Conservation (phyloP, 495 filamentous ascomycete genomes). For the Penicillium dipodomyicola region DNA sequence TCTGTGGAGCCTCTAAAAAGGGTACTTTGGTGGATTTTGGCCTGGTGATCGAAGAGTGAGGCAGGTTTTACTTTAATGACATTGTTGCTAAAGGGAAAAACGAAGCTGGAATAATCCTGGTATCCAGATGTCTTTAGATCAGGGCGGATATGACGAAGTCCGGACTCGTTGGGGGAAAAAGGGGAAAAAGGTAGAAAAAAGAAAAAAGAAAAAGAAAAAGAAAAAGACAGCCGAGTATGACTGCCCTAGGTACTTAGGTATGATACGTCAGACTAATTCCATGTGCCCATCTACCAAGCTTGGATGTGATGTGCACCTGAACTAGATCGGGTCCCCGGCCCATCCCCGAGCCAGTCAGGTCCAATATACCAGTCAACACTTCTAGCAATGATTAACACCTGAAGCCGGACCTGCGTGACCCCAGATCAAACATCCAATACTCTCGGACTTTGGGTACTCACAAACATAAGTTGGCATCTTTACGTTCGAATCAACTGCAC, state of each 20-base stretch:
- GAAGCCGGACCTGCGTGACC: slow-evolving; percentile 8
- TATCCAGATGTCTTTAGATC: background rate
- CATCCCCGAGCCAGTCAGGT: slow-evolving; percentile 23
- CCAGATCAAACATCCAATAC: slow-evolving; percentile 12
- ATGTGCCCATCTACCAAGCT: slow-evolving; percentile 14
- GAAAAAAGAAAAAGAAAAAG: background rate
- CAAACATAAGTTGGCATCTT: background rate
- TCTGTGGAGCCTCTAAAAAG: slow-evolving; percentile 20
- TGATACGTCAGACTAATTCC: slow-evolving; percentile 23
- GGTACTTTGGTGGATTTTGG: slow-evolving; percentile 13
- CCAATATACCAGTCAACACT: background rate
- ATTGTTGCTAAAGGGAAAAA: background rate
- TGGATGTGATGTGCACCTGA: slow-evolving; percentile 21
- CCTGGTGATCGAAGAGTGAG: slow-evolving; percentile 18
- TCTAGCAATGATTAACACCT: slow-evolving; percentile 7
- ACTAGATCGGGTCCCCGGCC: slow-evolving; percentile 17
- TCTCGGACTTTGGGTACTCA: slow-evolving; percentile 1
- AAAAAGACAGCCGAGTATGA: slow-evolving; percentile 13
- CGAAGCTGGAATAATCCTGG: background rate
- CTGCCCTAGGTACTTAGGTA: no score
- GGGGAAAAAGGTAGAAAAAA: background rate
- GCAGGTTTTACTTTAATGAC: slow-evolving; percentile 3
- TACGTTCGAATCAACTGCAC: no score
- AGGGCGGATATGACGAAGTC: slow-evolving; percentile 16
- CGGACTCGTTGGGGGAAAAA: slow-evolving; percentile 10